These are phyloP conservation scores for Chalciporus piperatus DNA, from an alignment of 768 basidiomycete genomes.

Conservation along the genomic window DNA sequence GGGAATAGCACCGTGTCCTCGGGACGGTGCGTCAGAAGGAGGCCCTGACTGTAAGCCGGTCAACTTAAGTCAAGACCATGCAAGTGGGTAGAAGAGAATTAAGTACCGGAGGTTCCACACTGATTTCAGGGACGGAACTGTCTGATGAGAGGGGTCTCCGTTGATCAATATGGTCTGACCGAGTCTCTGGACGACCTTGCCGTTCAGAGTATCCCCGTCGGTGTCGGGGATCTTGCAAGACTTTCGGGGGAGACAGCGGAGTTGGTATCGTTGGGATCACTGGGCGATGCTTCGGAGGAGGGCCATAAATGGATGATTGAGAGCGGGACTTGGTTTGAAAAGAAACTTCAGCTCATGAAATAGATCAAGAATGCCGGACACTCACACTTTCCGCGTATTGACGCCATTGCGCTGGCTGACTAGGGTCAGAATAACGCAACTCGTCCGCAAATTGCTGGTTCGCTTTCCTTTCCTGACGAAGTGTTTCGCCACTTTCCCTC, in stretches of 20 bases:
- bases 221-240: constrained; percentile 13
- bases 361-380: background rate
- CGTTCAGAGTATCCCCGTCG: constrained; percentile 23
- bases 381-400: constrained; percentile 20
- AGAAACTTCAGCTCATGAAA: background rate
- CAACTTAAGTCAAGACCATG: constrained; percentile 16
- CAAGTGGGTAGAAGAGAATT: constrained; percentile 7
- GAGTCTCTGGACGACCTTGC: constrained; percentile 22
- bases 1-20: constrained; percentile 15
- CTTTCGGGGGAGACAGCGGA: constrained; percentile 26
- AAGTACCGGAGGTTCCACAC: constrained; percentile 31
- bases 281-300: constrained; percentile 18
- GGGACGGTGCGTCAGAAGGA: constrained; percentile 32
- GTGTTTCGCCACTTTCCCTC: constrained; percentile 19
- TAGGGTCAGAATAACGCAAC: constrained; percentile 35
- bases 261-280: constrained; percentile 18
- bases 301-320: constrained; percentile 10
- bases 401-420: constrained; percentile 32
- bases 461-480: constrained; percentile 13
- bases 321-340: constrained; percentile 14
- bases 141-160: constrained; percentile 30
- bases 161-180: constrained; percentile 16
- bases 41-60: constrained; percentile 26
- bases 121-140: constrained; percentile 35
- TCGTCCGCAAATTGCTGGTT: constrained; percentile 35